Base-by-base conservation (phyloP, 2,329 filamentous ascomycete species). In the Nothophaeocryptopus gaeumannii region DNA sequence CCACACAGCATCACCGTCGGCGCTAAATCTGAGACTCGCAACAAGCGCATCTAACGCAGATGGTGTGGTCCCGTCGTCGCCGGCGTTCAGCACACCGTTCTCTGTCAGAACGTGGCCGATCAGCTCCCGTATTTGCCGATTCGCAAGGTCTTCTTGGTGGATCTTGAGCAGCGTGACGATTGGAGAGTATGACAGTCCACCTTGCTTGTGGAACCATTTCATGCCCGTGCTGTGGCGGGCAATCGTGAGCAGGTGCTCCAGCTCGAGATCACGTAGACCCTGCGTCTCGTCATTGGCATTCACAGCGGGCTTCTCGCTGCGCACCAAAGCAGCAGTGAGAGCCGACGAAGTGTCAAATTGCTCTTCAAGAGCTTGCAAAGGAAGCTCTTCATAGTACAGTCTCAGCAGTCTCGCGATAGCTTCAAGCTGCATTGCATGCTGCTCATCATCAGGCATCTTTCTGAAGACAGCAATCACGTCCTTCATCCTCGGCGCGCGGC, bases 281-380 rank as follows among this genome's bases (percentile, higher is more conserved):
- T 30, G 39, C 36, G 78, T 74, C 2, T 74, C 69, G 12, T 77
- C 72, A 11, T 77, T 69, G 10, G 61, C 54, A 8, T 58, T 56
- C 8, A 57, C 58, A 3, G 39, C 30, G 11, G 44, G 37, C 9
- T 31, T 31, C 20, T 54, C 55, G 30, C 42, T 50, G n/a, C 60
- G 77, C 48, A 79, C 76, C 39, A 97, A 73, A 1, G 84, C 79
- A 51, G 83, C 80, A 7, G 85, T 83, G 12, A 99, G 77, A 14
- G 86, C 78, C 0, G 86, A 74, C 0, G 92, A 93, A 3, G 95
- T 85, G 63, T 97, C 93, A 62, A 96, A 93, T 58, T 87, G 93
- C 59, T 90, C 86, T 56, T 86, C 84, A 11, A 95, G 76, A 1
- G 90, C 89, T 16, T 88, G 75, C 52, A 88, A 84, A 2, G 93